Percentiles rank a stretch among this genome's conserved stretches.
These are phyloP conservation scores for Selaginella tamariscina DNA, from an alignment of 75 land plant species.

Conservation along the genomic window DNA sequence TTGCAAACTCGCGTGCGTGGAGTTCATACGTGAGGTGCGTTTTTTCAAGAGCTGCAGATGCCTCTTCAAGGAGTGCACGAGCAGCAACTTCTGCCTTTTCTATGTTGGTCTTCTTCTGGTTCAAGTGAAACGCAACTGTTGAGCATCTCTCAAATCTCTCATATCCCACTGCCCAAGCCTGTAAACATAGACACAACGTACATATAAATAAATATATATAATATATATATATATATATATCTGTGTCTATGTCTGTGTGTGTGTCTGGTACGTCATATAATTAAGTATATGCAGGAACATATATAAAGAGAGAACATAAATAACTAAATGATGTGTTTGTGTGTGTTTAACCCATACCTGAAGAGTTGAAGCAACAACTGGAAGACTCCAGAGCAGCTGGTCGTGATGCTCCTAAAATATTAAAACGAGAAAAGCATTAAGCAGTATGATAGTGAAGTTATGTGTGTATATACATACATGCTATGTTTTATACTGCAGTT, in stretches of 20 bases:
- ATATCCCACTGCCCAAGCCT: constrained; percentile 47
- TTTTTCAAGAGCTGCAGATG: constrained; percentile 49
- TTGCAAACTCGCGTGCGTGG: constrained; percentile 61
- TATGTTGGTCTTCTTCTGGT: constrained; percentile 57
- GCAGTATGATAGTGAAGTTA: too few species aligned
- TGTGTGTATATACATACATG: constrained; percentile 8
- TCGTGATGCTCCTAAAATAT: constrained; percentile 78
- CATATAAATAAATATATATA: too few species aligned
- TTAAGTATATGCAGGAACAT: too few species aligned
- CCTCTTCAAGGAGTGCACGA: constrained; percentile 57
- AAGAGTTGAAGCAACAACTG: constrained; percentile 57
- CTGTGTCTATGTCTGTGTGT: too few species aligned
- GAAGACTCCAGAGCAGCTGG: constrained; percentile 57
- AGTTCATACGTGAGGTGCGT: constrained; percentile 42
- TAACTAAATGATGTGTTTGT: too few species aligned
- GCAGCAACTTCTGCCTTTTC: constrained; percentile 53
- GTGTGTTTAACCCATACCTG: too few species aligned
- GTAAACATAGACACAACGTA: constrained; percentile 8
- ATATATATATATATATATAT: too few species aligned
- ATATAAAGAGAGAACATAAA: background rate
- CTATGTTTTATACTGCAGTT: background rate
- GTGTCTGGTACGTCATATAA: too few species aligned
- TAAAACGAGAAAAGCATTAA: too few species aligned
- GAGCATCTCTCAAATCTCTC: constrained; percentile 56
- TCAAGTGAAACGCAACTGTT: constrained; percentile 39